Conservation (phyloP, 495 filamentous ascomycete genomes). For the Elasticomyces elasticus region DNA sequence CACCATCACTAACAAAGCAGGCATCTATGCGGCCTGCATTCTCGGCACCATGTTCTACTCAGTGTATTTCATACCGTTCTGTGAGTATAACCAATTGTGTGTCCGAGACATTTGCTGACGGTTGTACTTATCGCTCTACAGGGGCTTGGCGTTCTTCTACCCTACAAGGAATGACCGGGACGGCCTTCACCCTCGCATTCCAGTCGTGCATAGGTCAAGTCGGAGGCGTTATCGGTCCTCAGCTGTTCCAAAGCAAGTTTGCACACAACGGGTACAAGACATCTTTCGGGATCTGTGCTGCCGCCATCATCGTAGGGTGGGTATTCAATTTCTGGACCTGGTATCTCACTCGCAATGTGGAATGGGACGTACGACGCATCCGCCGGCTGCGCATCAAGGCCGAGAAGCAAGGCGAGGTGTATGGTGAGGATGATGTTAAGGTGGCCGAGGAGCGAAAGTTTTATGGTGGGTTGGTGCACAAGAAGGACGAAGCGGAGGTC, state of each 20-base stretch:
- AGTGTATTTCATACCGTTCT: not conserved
- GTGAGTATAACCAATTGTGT: not conserved
- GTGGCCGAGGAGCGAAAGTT: not conserved
- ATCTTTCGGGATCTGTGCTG: not conserved
- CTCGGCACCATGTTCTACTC: not conserved
- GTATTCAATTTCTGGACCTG: not conserved
- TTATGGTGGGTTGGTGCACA: not conserved
- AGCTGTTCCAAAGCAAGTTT: not conserved
- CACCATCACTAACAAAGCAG: not conserved
- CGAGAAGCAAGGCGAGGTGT: not conserved
- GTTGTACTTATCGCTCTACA: no score
- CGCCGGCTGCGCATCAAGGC: not conserved
- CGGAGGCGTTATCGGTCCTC: not conserved
- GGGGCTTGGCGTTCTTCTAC: not conserved
- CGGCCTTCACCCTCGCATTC: not conserved
- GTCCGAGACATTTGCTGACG: no score
- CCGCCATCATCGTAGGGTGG: not conserved
- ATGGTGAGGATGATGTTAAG: not conserved
- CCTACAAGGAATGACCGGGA: not conserved
- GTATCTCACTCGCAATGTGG: not conserved
- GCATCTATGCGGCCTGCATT: not conserved
- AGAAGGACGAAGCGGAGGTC: not conserved
- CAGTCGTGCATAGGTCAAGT: not conserved
- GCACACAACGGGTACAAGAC: not conserved
- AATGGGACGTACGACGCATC: not conserved